These are phyloP conservation scores for Pisolithus albus DNA, from an alignment of 768 basidiomycete genomes.

Conservation along the genomic window DNA sequence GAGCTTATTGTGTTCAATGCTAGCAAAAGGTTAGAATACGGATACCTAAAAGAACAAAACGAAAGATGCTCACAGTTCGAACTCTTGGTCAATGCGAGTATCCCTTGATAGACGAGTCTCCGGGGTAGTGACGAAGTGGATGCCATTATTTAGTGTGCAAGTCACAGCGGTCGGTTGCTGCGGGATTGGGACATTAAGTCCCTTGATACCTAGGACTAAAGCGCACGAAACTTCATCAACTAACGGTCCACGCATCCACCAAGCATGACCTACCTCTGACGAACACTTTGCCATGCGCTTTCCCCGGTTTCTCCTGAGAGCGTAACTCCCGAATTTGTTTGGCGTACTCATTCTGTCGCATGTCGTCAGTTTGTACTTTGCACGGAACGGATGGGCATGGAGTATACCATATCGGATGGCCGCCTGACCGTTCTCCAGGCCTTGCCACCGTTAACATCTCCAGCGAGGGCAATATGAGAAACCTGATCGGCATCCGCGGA, in stretches of 20 bases:
- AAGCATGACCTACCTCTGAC: constrained; percentile 61
- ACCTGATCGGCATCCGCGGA: constrained; percentile 67
- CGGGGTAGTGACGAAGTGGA: constrained; percentile 90
- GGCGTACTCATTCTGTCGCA: constrained; percentile 82
- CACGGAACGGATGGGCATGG: neutral
- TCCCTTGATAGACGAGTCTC: constrained; percentile 56
- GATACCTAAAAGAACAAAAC: too few species aligned
- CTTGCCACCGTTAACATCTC: constrained; percentile 72
- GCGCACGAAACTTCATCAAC: neutral
- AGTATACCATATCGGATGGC: constrained; percentile 88
- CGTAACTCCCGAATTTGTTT: constrained; percentile 82
- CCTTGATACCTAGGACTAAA: constrained; percentile 69
- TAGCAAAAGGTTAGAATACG: constrained; percentile 19
- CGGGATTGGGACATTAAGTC: constrained; percentile 73
- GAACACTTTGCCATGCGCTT: constrained; percentile 88
- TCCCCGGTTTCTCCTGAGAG: constrained; percentile 68
- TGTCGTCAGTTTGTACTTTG: neutral
- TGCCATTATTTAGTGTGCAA: constrained; percentile 92
- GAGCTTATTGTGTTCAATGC: constrained; percentile 90
- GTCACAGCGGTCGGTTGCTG: constrained; percentile 66
- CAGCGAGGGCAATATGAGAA: constrained; percentile 63
- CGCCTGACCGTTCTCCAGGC: constrained; percentile 86
- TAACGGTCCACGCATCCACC: neutral
- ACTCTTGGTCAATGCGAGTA: constrained; percentile 76
- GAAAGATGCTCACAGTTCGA: constrained; percentile 64